phyloP scores from a whole-genome alignment of 2,329 filamentous ascomycete species.

The Biscogniauxia mediterranea region DNA sequence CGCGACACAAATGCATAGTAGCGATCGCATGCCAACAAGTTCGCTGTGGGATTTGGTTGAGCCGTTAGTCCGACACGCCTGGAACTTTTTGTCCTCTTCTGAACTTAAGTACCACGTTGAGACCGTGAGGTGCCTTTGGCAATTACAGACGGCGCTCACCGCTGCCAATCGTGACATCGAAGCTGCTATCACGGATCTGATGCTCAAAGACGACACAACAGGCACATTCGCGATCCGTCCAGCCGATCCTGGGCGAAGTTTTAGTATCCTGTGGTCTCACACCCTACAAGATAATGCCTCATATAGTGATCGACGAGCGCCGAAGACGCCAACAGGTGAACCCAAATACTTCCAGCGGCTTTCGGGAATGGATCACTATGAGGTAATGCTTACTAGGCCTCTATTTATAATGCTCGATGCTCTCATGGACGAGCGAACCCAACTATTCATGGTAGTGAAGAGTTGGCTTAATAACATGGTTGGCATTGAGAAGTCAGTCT shows the following conservation, averaged over 20 bases:
- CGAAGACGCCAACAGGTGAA: constrained; percentile 37
- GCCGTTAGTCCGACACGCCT: constrained; percentile 69
- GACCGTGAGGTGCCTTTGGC: constrained; percentile 81
- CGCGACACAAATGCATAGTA: constrained; percentile 53
- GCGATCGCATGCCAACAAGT: constrained; percentile 49
- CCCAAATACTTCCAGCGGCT: constrained; percentile 39
- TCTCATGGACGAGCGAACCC: constrained; percentile 68
- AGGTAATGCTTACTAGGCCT: constrained; percentile 75
- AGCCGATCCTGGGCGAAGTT: constrained; percentile 65
- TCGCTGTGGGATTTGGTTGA: constrained; percentile 63
- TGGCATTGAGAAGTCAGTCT: constrained; percentile 59
- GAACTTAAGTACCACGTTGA: constrained; percentile 94
- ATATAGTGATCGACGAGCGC: constrained; percentile 39
- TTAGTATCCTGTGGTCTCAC: constrained; percentile 81
- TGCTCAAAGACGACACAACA: constrained; percentile 54
- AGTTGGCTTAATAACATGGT: constrained; percentile 73
- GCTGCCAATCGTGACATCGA: constrained; percentile 72
- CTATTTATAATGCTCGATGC: constrained; percentile 80
- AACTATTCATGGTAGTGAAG: constrained; percentile 73
- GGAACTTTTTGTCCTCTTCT: constrained; percentile 77
- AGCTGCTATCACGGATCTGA: constrained; percentile 68
- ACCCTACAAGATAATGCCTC: constrained; percentile 60
- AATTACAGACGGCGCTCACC: constrained; percentile 72
- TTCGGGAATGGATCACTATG: constrained; percentile 60
- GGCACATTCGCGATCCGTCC: constrained; percentile 47